Evolutionary conservation across 768 basidiomycete species (phyloP).

Genomic region (Tylopilus cervinicoccineus): DNA sequence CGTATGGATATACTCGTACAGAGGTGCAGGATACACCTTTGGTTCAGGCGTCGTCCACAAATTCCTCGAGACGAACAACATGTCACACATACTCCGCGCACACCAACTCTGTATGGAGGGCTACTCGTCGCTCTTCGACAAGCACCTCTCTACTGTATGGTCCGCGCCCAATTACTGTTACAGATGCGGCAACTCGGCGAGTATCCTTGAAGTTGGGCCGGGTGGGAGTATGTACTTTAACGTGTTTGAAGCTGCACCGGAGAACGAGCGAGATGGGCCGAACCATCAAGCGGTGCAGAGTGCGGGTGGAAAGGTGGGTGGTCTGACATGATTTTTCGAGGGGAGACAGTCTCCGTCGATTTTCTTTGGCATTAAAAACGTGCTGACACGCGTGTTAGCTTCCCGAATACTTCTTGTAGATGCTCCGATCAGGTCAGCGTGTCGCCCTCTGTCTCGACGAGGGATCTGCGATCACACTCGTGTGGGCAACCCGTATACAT

Average conservation of each 20-base stretch:
- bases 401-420: constrained; percentile 74
- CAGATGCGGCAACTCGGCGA: constrained; percentile 95
- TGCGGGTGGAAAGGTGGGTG: constrained; percentile 62
- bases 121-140: constrained; percentile 94
- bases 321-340: neutral
- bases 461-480: constrained; percentile 7
- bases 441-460: neutral
- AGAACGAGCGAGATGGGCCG: constrained; percentile 93
- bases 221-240: constrained; percentile 89
- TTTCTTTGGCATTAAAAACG: neutral
- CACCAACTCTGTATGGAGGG: constrained; percentile 99
- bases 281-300: constrained; percentile 72
- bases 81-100: constrained; percentile 96
- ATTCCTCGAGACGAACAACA: constrained; percentile 92
- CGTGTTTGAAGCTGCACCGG: constrained; percentile 97
- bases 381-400: constrained; percentile 40
- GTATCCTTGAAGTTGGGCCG: constrained; percentile 93
- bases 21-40: constrained; percentile 98
- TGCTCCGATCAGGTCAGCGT: neutral
- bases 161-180: constrained; percentile 99
- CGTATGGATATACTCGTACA: constrained; percentile 27
- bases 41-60: constrained; percentile 97
- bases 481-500: neutral
- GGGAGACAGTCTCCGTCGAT: neutral
- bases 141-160: constrained; percentile 96